These are phyloP conservation scores for Lactarius deliciosus DNA, from an alignment of 768 basidiomycete species.

Conservation along the genomic window DNA sequence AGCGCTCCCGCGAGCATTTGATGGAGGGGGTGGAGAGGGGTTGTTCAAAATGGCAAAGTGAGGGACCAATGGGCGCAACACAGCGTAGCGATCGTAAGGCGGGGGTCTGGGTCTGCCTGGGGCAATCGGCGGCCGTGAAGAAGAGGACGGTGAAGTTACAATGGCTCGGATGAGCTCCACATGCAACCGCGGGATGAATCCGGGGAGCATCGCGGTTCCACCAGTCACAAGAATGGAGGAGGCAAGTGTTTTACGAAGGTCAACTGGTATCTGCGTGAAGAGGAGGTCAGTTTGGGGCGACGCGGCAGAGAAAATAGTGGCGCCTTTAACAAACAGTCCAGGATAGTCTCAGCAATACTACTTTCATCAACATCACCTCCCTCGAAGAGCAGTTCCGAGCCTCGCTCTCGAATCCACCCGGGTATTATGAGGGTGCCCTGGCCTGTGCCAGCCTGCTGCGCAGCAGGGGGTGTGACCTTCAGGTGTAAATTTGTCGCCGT, in stretches of 20 bases:
- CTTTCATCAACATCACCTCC: slow-evolving; percentile 86
- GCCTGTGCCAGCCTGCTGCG: slow-evolving; percentile 70
- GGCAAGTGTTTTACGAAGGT: slow-evolving; percentile 81
- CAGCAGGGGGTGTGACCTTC: slow-evolving; percentile 62
- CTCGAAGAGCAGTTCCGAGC: slow-evolving; percentile 88
- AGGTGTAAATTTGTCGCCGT: slow-evolving; percentile 73
- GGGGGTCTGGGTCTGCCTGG: slow-evolving; percentile 45
- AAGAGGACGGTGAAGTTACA: slow-evolving; percentile 38
- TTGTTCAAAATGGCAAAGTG: slow-evolving; percentile 86
- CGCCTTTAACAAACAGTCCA: slow-evolving; percentile 81
- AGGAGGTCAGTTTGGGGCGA: slow-evolving; percentile 19
- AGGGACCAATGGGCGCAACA: slow-evolving; percentile 66
- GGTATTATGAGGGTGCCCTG: slow-evolving; percentile 81
- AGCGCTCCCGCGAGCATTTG: slow-evolving; percentile 50
- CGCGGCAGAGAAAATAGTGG: slow-evolving; percentile 14
- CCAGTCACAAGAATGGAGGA: slow-evolving; percentile 85
- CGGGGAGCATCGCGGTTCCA: slow-evolving; percentile 89
- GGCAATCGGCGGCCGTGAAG: slow-evolving; percentile 40
- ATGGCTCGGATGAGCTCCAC: slow-evolving; percentile 69
- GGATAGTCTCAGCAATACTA: slow-evolving; percentile 77
- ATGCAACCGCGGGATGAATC: slow-evolving; percentile 89
- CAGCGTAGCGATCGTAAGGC: slow-evolving; percentile 70
- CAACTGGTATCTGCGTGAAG: slow-evolving; percentile 70
- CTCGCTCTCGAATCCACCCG: slow-evolving; percentile 93
- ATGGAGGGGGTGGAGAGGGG: slow-evolving; percentile 55